Evolutionary conservation across 805 yeast species (phyloP), one percentile per base, ranked within the genome.

Genomic region (Spathaspora arborariae): DNA sequence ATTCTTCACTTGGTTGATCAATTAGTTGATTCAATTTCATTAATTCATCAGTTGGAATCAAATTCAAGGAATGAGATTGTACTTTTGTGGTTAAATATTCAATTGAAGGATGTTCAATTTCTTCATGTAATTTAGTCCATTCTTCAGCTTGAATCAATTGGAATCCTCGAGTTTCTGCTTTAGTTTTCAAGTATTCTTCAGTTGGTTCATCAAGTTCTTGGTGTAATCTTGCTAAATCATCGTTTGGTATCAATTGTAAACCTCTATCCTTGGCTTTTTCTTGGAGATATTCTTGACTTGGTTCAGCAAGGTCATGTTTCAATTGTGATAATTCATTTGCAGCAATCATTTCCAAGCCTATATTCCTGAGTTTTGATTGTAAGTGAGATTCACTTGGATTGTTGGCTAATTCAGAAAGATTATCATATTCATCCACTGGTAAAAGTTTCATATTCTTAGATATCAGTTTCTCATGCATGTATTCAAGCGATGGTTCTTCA

Each of bases 361-460:
- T 45, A 49, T 63, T 62, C 47, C 64, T 63, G 10, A 75, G 73
- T 47, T 66, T 68, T 2, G 53, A 34, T 1, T 65, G 61, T 16
- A 70, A 50, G 46, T 68, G 67, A 1, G 55, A 58, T 46, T 61
- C 59, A 16, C 56, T 55, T 4, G 75, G 75, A 41, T 61, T 65
- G 15, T 63, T 65, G 41, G 0, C 56, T 53, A 39, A 51, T 55
- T 15, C 57, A 41, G 20, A 59, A 34, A 70, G 50, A 20, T 67
- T 62, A 18, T 68, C 72, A 42, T 63, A 62, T 18, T 59, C 57
- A 16, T 54, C 51, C 1, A 64, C 46, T 1, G 70, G 51, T 1
- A 69, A 51, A 3, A 69, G 55, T 18, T 62, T 62, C 20, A 64
- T 53, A 1, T 73, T 73, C 35, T 65, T 46, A 16, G 63, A 60